Conservation (phyloP, 352 stramenopile species). For the Pythium angustatum region DNA sequence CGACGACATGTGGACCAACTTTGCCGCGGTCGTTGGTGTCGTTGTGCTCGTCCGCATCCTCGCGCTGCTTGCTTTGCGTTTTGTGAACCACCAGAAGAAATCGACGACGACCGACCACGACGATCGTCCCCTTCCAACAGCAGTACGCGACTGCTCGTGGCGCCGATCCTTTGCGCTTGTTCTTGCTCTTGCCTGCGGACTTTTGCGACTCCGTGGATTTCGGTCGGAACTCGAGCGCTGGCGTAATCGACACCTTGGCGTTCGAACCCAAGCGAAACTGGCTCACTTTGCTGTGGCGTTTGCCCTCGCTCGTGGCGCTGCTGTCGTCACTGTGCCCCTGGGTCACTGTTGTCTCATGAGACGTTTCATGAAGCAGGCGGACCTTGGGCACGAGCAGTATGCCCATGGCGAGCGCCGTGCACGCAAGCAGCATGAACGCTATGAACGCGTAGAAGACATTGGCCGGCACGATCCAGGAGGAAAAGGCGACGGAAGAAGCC, state of each 20-base stretch:
- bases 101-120: too few species aligned
- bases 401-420: conserved; percentile 27
- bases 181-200: background rate
- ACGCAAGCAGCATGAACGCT: conserved; percentile 17
- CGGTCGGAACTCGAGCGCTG: conserved; percentile 20
- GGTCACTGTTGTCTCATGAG: background rate
- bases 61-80: conserved; percentile 33
- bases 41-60: conserved; percentile 34
- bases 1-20: conserved; percentile 32
- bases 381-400: conserved; percentile 36
- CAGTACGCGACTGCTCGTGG: background rate
- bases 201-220: conserved; percentile 9
- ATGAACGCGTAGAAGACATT: conserved; percentile 32
- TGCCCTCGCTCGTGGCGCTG: conserved; percentile 9
- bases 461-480: too few species aligned
- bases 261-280: conserved; percentile 32
- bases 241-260: conserved; percentile 19
- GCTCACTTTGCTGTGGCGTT: conserved; percentile 6
- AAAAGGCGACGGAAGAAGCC: background rate
- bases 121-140: too few species aligned
- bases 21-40: conserved; percentile 25
- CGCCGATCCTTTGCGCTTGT: background rate
- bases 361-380: conserved; percentile 25
- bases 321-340: background rate
- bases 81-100: conserved; percentile 38